Evolutionary conservation across 2,329 filamentous ascomycete species (phyloP).

Genomic region (Cryphonectria radicalis): DNA sequence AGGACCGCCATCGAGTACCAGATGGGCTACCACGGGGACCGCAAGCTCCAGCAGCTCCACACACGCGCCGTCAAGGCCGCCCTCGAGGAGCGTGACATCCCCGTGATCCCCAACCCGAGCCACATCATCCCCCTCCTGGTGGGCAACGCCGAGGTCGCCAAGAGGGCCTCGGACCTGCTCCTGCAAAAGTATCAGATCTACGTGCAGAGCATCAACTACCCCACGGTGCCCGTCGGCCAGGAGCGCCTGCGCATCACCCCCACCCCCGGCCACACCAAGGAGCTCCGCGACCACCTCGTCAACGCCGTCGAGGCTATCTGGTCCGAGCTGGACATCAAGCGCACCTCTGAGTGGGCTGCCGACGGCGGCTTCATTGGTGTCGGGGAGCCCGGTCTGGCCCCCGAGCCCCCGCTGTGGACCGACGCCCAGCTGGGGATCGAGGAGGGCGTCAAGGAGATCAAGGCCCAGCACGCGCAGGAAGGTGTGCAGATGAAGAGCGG

Average conservation of each 20-base stretch:
- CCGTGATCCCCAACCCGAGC: slow-evolving; percentile 95
- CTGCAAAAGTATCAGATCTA: slow-evolving; percentile 92
- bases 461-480: slow-evolving; percentile 39
- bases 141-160: slow-evolving; percentile 90
- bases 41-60: slow-evolving; percentile 91
- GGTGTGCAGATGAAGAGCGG: slow-evolving; percentile 42
- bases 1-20: slow-evolving; percentile 93
- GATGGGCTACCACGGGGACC: slow-evolving; percentile 80
- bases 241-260: slow-evolving; percentile 95
- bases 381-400: slow-evolving; percentile 68
- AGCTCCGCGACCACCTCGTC: slow-evolving; percentile 85
- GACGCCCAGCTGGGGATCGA: slow-evolving; percentile 83
- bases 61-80: slow-evolving; percentile 92
- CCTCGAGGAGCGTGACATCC: slow-evolving; percentile 79
- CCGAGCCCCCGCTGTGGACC: slow-evolving; percentile 83
- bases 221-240: slow-evolving; percentile 96
- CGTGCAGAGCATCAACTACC: slow-evolving; percentile 98
- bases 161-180: slow-evolving; percentile 88
- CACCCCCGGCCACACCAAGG: slow-evolving; percentile 86
- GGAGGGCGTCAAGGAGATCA: slow-evolving; percentile 66
- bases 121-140: slow-evolving; percentile 96
- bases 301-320: slow-evolving; percentile 85
- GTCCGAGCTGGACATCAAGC: slow-evolving; percentile 86
- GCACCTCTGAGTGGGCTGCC: slow-evolving; percentile 88
- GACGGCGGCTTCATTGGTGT: slow-evolving; percentile 95